phyloP scores from a whole-genome alignment of 1,284 basidiomycete genomes.

The Coriolopsis trogii region DNA sequence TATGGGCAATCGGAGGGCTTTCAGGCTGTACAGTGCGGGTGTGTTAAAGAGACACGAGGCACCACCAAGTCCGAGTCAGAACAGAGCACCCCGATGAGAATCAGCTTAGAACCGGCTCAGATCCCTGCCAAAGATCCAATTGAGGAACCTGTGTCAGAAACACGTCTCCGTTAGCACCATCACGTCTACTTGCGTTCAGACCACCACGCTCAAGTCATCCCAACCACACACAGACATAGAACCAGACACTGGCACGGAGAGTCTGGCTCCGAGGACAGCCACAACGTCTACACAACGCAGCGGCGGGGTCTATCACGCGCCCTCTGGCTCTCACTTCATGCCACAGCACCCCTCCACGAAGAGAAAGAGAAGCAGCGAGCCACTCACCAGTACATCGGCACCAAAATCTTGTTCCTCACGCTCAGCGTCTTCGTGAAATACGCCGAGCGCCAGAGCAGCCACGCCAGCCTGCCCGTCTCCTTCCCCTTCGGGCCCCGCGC shows the following conservation, averaged over 20 bases:
- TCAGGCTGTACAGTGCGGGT: too few relatives aligned
- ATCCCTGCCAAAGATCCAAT: slow-evolving; percentile 82
- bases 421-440: slow-evolving; percentile 83
- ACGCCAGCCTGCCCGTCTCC: slow-evolving; percentile 73
- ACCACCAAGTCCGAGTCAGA: too few relatives aligned
- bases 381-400: slow-evolving; percentile 71
- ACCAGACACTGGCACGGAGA: too few relatives aligned
- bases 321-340: neutral
- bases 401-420: slow-evolving; percentile 75
- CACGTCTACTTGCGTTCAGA: neutral
- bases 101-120: slow-evolving; percentile 70
- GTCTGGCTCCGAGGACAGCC: too few relatives aligned
- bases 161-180: slow-evolving; percentile 3
- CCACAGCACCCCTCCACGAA: neutral
- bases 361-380: neutral
- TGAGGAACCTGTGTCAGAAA: slow-evolving; percentile 49
- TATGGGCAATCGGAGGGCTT: too few relatives aligned
- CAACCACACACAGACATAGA: too few relatives aligned
- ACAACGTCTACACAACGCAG: neutral
- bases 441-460: slow-evolving; percentile 80
- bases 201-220: neutral
- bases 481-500: slow-evolving; percentile 61
- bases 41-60: too few relatives aligned
- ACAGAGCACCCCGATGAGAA: neutral
- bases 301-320: neutral